Base-by-base conservation (phyloP, 441 rosid species). In the Gossypium lobatum region DNA sequence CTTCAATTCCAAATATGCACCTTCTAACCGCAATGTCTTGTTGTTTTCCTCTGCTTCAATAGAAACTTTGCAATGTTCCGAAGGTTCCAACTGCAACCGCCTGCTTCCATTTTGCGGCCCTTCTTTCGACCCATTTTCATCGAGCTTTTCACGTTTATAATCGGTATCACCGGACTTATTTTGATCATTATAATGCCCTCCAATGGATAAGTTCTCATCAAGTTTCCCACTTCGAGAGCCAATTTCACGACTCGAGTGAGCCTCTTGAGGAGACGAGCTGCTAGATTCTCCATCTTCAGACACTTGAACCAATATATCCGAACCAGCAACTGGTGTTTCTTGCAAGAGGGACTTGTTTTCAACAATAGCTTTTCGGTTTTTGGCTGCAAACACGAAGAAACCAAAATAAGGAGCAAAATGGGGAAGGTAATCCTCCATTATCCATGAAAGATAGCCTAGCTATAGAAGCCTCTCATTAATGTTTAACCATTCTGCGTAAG, bases 341-440 rank as follows among this genome's bases (percentile, higher is more conserved):
- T 16, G 74, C 73, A 52, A 78, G 72, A 42, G 74, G 34, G 83
- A 64, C 39, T 72, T 59, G 75, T 60, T 79, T 54, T 66, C 59
- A 72, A 82, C 80, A 70, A 75, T 71, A 55, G 68, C 73, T 72
- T 48, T 84, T 50, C 74, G 78, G 64, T 20, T 79, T 80, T 91
- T 93, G 0, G 86, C 97, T 89, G 87, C 81, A 83, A 31, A 74
- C 81, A 75, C 59, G 59, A 74, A 53, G 65, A 60, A 60, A 23
- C 59, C 14, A 18, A 70, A 28, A 31, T 53, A 54, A 53, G 52
- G 52, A 53, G 21, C 64, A 45, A 74, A 13, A n/a, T 13, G 20
- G 5, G 20, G 17, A 55, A 65, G 58, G 46, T 69, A 6, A 20
- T 60, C 69, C 70, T 48, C 61, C 16, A 53, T 46, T 2, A 37